Base-by-base conservation (phyloP, 371 early-diverging fungal species). In the Gilbertella persicaria region DNA sequence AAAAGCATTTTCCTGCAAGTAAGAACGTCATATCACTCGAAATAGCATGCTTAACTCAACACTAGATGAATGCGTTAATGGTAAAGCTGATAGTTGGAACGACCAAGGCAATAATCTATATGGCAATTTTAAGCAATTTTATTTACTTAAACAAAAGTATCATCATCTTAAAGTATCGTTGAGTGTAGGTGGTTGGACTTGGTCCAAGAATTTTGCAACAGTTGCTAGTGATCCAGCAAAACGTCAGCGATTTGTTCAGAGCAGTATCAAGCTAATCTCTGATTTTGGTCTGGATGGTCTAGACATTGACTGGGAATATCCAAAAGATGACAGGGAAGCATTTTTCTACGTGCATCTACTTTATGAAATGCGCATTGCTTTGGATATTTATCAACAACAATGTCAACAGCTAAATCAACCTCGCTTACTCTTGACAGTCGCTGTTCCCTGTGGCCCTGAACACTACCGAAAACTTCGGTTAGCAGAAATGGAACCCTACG, bases 271-370 rank as follows among this genome's bases (percentile, higher is more conserved):
- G 19, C 55, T 87, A 16, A 50, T 91, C 33, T 71, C 78, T 41
- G 74, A 85, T 60, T 58, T 83, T 40, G 83, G 82, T 6, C 39
- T 84, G 46, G 84, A 70, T 61, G 70, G 71, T 9, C 47, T 77
- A 48, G 84, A 84, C 53, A 82, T 91, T 45, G 92, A 93, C 70
- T 94, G 94, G 96, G 96, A 96, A 66, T 90, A 91, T 42, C 94
- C 95, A 2, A 75, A 77, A 49, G 79, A 84, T 29, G 78, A 82
- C 7, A 69, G 82, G 12, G 95, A 97, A 53, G 91, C 86, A 5
- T 58, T 52, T 41, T 84, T 91, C 62, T 95, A 90, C 66, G 87
- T 88, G 19, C 64, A 62, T 17, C 72, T 97, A 38, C 65, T 95
- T 36, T 69, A 71, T 10, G 83, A 88, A 39, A 70, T 94, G 20